Base-by-base conservation (phyloP, 2,329 filamentous ascomycete genomes). In the Pseudocercospora crystallina region DNA sequence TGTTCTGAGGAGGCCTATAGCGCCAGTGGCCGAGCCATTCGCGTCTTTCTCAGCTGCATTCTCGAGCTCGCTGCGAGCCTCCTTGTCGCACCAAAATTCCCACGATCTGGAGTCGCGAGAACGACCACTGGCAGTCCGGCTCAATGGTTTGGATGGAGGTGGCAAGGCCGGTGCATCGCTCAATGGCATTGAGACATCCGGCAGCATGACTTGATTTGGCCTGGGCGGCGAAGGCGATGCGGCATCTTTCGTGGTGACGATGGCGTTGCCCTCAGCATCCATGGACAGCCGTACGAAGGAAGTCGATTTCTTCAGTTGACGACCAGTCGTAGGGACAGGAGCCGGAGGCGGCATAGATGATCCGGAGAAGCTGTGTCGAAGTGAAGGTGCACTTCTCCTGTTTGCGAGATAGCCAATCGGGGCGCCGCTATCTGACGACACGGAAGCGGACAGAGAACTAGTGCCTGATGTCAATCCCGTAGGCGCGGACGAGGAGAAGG, bases 211-310 rank as follows among this genome's bases (percentile, higher is more conserved):
- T 49, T 64, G 58, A 39, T 58, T 40, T 26, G 62, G 52, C 14
- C 79, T 76, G 52, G 78, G 81, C 44, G 83, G 85, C 1, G 86
- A 89, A 2, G 88, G 87, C 2, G 86, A 86, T 29, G 80, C 77
- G 56, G 86, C 82, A 55, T 85, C 80, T 47, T 86, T 77, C 12
- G 81, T 83, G 15, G 91, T 82, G 44, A 96, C 78, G 63, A 92
- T 87, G n/a, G 92, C 92, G 65, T 91, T 92, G 59, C 92, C 92
- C 65, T 96, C 90, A 30, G 91, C 80, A 13, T 89, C 94, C 64
- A 94, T 83, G 1, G 89, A 90, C 26, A 96, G 78, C 42, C 90
- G 85, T 50, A 95, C 80, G 26, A 81, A 79, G 42, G 80, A 80
- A 35, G 71, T 57, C 2, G 61, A 57, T 40, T 66, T 69, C 46